These are phyloP conservation scores for Globisporangium yorkense DNA, from an alignment of 352 stramenopile genomes.

Conservation along the genomic window DNA sequence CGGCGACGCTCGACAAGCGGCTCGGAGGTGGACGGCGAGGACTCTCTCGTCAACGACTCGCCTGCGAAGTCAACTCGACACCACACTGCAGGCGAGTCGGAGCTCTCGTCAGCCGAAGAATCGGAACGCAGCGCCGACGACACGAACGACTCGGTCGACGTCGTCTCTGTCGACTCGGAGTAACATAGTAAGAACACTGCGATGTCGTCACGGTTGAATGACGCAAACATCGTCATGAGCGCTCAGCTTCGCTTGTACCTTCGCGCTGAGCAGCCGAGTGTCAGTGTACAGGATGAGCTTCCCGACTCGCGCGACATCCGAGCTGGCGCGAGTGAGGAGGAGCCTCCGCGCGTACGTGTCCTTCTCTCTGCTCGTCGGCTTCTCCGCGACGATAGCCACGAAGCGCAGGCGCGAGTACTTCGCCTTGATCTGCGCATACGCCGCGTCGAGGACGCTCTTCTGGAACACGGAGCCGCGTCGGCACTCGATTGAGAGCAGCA, in stretches of 20 bases:
- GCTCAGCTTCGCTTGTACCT: slow-evolving; percentile 10
- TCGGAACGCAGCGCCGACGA: not conserved
- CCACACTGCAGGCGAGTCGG: not conserved
- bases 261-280: slow-evolving; percentile 13
- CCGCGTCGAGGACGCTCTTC: slow-evolving; percentile 21
- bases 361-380: slow-evolving; percentile 16
- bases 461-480: slow-evolving; percentile 38
- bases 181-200: not conserved
- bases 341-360: slow-evolving; percentile 20
- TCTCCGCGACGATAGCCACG: slow-evolving; percentile 29
- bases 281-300: slow-evolving; percentile 30
- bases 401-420: slow-evolving; percentile 25
- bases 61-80: not conserved
- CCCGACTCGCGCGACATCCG: slow-evolving; percentile 29
- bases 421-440: slow-evolving; percentile 15
- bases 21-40: not conserved
- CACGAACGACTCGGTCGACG: slow-evolving; percentile 1
- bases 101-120: not conserved
- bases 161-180: not conserved
- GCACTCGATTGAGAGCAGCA: slow-evolving; percentile 28
- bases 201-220: not conserved
- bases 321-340: slow-evolving; percentile 21
- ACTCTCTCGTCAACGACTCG: not conserved
- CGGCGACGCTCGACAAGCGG: not conserved
- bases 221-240: slow-evolving; percentile 3